Percentiles rank a stretch among this genome's conserved stretches.
Evolutionary conservation across 2,329 filamentous ascomycete species (phyloP).

Genomic region (Hypoxylon sp.): DNA sequence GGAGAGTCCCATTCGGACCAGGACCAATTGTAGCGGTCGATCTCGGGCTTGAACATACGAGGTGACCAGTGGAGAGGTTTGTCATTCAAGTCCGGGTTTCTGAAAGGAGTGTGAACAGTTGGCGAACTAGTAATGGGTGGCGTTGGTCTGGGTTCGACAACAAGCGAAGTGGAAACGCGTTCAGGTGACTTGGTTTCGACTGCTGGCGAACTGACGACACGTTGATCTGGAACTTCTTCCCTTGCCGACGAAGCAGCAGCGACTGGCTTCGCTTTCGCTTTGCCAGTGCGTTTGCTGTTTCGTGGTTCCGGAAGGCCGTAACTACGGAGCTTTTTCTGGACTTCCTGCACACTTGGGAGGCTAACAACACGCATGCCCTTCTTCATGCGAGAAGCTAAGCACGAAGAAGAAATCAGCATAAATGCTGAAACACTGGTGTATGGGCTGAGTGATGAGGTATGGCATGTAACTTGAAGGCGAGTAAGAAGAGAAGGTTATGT

Average conservation of each 20-base stretch:
- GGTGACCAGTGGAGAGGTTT: slow-evolving; percentile 37
- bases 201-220: slow-evolving; percentile 11
- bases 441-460: background rate
- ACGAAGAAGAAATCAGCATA: slow-evolving; percentile 11
- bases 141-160: slow-evolving; percentile 4
- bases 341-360: slow-evolving; percentile 2
- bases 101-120: slow-evolving; percentile 29
- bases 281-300: background rate
- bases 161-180: background rate
- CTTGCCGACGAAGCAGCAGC: background rate
- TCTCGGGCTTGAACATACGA: slow-evolving; percentile 40
- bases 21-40: slow-evolving; percentile 40
- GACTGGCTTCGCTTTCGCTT: slow-evolving; percentile 8
- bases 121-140: background rate
- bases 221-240: background rate
- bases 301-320: background rate
- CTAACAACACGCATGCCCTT: slow-evolving; percentile 37
- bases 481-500: no score
- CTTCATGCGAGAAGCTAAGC: slow-evolving; percentile 41
- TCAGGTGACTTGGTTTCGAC: slow-evolving; percentile 4
- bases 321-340: background rate
- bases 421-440: background rate
- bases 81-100: slow-evolving; percentile 38
- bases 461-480: background rate
- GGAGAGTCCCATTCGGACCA: slow-evolving; percentile 45